Evolutionary conservation across 495 filamentous ascomycete species (phyloP), one percentile per base, ranked within the genome.

Genomic region (Aspergillus sclerotiicarbonarius): DNA sequence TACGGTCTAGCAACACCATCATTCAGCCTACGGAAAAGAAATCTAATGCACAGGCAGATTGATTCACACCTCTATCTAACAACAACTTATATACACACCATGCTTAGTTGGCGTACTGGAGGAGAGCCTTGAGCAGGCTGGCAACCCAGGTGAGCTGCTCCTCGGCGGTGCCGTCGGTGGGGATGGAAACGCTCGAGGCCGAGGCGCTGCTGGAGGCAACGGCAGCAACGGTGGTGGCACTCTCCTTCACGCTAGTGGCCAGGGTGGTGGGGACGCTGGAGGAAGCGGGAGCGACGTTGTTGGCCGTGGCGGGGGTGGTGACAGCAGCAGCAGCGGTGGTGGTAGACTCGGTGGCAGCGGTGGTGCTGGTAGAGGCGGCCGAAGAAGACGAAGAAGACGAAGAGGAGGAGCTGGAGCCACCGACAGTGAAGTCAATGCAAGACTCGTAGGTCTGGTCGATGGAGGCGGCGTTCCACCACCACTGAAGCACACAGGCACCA

Each of bases 401-500:
- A 16, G 46, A 33, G 52, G 62, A 59, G 16, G 68, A 69, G 21
- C 65, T 64, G 19, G 67, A 66, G n/a, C 68, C 71, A 31, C 68
- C 67, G 41, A 87, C 67, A 41, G 81, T 83, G 69, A 91, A 89
- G 67, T 91, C 87, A 61, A 89, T 66, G 66, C 87, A 90, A 43
- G 81, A 80, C 79, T 90, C 84, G 61, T 90, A 90, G 29, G 87
- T 89, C 77, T 91, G 87, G 47, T 82, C 79, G 33, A 85, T 82
- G 8, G 77, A 80, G 41, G 78, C 53, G 52, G 86, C 86, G 62
- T 84, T 85, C 87, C 87, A 91, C 70, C 74, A 87, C 80, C 82
- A 84, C 67, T 90, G 86, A 29, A 90, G 74, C 21, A 86, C 86
- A 72, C 87, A 89, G 59, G 72, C 79, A 57, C 88, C 88, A 12